These are phyloP conservation scores for Plenodomus tracheiphilus DNA, from an alignment of 2,329 filamentous ascomycete species.

Conservation along the genomic window DNA sequence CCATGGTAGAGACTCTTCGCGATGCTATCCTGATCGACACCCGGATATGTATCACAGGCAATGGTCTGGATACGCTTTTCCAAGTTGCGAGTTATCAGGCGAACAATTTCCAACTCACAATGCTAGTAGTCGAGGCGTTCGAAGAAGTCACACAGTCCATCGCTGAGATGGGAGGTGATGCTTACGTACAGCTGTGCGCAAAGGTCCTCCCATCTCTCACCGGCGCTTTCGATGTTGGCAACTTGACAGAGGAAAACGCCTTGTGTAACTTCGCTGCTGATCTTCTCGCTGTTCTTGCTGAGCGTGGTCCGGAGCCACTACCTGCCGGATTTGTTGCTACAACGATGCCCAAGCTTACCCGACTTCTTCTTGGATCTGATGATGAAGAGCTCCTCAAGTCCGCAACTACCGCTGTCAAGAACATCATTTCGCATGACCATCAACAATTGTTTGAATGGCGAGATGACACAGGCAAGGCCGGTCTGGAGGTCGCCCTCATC, in stretches of 20 bases:
- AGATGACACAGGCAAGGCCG: slow-evolving; percentile 75
- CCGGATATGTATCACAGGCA: slow-evolving; percentile 71
- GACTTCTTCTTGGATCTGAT: slow-evolving; percentile 77
- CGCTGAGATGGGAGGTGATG: slow-evolving; percentile 64
- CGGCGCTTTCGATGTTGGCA: slow-evolving; percentile 85
- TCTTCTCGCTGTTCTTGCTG: slow-evolving; percentile 76
- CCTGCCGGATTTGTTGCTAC: slow-evolving; percentile 83
- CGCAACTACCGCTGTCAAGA: slow-evolving; percentile 82
- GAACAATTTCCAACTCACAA: slow-evolving; percentile 85
- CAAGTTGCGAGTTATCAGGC: slow-evolving; percentile 85
- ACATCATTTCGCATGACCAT: slow-evolving; percentile 86
- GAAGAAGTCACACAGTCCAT: slow-evolving; percentile 80
- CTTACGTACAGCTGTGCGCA: slow-evolving; percentile 77
- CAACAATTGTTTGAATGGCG: slow-evolving; percentile 87
- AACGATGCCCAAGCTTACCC: slow-evolving; percentile 83
- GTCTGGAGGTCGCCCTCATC: slow-evolving; percentile 83
- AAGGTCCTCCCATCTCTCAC: slow-evolving; percentile 88
- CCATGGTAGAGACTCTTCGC: slow-evolving; percentile 82
- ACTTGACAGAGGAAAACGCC: slow-evolving; percentile 80
- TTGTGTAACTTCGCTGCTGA: slow-evolving; percentile 87
- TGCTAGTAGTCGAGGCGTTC: slow-evolving; percentile 86
- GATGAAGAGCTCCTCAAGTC: slow-evolving; percentile 88
- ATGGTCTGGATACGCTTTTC: slow-evolving; percentile 83
- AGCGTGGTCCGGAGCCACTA: slow-evolving; percentile 82
- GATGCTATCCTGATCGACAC: slow-evolving; percentile 82